phyloP scores from a whole-genome alignment of 1,284 basidiomycete species.

The Xerocomus minutiporus region DNA sequence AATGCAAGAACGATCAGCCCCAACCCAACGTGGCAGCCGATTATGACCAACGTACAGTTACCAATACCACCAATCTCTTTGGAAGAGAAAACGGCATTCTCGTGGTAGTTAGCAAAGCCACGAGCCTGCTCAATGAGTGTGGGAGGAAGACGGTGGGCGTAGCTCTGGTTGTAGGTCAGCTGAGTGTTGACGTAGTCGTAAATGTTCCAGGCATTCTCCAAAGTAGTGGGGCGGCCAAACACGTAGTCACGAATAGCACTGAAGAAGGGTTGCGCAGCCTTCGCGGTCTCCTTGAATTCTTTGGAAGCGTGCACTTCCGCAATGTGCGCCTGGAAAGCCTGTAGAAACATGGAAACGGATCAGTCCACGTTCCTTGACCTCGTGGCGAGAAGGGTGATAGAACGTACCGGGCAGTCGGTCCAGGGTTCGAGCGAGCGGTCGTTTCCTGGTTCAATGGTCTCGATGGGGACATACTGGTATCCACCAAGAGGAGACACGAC shows the following conservation, averaged over 20 bases:
- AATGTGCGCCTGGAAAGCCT: constrained; percentile 65
- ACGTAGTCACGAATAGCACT: constrained; percentile 58
- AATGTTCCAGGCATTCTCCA: constrained; percentile 75
- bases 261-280: constrained; percentile 63
- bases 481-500: constrained; percentile 75
- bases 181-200: constrained; percentile 76
- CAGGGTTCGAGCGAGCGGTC: constrained; percentile 82
- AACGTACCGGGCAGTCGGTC: constrained; percentile 72
- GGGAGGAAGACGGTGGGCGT: constrained; percentile 66
- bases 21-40: neutral
- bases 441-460: constrained; percentile 79
- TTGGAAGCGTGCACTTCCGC: constrained; percentile 52
- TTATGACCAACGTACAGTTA: constrained; percentile 52
- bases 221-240: constrained; percentile 60
- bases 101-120: constrained; percentile 72
- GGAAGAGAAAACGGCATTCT: constrained; percentile 72
- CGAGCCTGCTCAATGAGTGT: constrained; percentile 66
- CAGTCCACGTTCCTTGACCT: constrained; percentile 5
- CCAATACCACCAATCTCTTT: constrained; percentile 59
- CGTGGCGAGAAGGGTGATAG: neutral
- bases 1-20: constrained; percentile 10
- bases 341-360: constrained; percentile 12
- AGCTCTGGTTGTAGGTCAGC: constrained; percentile 75
- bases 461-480: constrained; percentile 81
- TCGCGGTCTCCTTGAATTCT: constrained; percentile 58